Evolutionary conservation across 805 yeast species (phyloP), one percentile per base, ranked within the genome.

Genomic region (Myxozyma neotropica): DNA sequence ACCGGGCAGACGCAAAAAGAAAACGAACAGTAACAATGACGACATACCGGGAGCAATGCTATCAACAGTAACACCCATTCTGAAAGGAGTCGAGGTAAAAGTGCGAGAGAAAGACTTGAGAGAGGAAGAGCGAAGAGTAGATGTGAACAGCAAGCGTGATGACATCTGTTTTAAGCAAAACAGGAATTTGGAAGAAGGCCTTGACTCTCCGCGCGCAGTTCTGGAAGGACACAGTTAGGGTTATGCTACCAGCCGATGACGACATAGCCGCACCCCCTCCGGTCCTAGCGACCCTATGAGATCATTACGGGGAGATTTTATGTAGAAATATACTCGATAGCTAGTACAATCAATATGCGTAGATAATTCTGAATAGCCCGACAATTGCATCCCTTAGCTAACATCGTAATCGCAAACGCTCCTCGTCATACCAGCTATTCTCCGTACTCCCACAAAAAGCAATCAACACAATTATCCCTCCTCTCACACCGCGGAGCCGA

Each of bases 401-500:
- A n/a, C n/a, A n/a, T n/a, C n/a, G n/a, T n/a, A n/a, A n/a, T n/a
- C n/a, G n/a, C n/a, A n/a, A n/a, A n/a, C n/a, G n/a, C n/a, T n/a
- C n/a, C n/a, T n/a, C n/a, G 19, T 23, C 43, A 19, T 17, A 40
- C 15, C 13, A 13, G n/a, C 46, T 52, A 58, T 27, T 35, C 47
- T 24, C 48, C 58, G 23, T 35, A 48, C 12, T 49, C 40, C 67
- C 67, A 64, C 59, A 53, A 29, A 38, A 39, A 59, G 38, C 67
- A 64, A 26, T 64, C 67, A 7, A 17, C 46, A 46, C 67, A 64
- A 15, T 45, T 31, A 21, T 46, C 48, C 21, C 58, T 31, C 48
- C 45, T 23, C 27, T 12, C 39, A 71, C 98, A 93, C 35, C 71
- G 71, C 0, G 98, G 92, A 0, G 95, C 87, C 44, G 79, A 82